Base-by-base conservation (phyloP, 2,329 filamentous ascomycete genomes). In the Incumbomyces lentus region DNA sequence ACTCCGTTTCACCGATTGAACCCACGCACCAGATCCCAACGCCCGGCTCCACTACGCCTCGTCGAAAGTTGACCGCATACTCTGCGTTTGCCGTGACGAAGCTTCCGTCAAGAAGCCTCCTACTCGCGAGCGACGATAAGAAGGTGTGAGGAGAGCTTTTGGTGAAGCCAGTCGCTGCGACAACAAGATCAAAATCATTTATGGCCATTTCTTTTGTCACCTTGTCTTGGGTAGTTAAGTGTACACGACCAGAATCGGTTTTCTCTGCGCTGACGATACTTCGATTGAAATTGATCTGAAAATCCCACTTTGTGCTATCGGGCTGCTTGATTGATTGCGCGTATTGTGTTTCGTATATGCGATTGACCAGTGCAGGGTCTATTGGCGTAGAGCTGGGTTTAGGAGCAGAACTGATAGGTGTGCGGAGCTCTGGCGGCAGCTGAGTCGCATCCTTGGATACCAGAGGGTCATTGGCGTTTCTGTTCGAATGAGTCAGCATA, bases 21-120 rank as follows among this genome's bases (percentile, higher is more conserved):
- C 90, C 90, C 64, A 96, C 90, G 57, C 96, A 72, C 83, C 86
- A 96, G 49, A 96, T 73, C 2, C 89, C 90, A 12, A 86, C 83
- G 36, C 81, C 78, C 0, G 73, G 61, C n/a, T 79, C 75, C 30
- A 96, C 82, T 40, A 76, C 73, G 26, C 76, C 81, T 1, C 76
- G 68, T 39, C 76, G 73, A 61, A 93, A 87, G 49, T 81, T 69
- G 40, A 95, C 78, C 43, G 75, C 75, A 65, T 96, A 96, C 62
- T 95, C 78, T 44, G 90, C 76, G 29, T 73, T 72, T 1, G 95
- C 14, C 73, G 71, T 68, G 86, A 82, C 50, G 76, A 70, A 31
- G 31, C 6, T n/a, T 13, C 32, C 34, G n/a, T 36, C 42, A 16
- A 45, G 6, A 12, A 45, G 31, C 32, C 34, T 11, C 14, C 29